These are phyloP conservation scores for Amanita rubescens DNA, from an alignment of 768 basidiomycete species.

Conservation along the genomic window DNA sequence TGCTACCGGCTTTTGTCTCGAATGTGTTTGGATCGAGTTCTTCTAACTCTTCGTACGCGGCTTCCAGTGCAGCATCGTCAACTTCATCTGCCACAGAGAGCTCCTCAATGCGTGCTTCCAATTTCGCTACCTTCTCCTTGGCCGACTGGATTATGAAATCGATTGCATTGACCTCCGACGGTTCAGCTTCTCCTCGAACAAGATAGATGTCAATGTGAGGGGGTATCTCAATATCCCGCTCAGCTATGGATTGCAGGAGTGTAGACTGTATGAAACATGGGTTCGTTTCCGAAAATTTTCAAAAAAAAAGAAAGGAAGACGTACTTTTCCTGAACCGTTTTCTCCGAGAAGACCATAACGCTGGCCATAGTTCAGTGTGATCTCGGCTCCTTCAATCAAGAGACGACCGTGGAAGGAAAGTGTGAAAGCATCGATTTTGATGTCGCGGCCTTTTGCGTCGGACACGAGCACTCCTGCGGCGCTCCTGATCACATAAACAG, in stretches of 20 bases:
- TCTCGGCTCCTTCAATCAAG: conserved; percentile 57
- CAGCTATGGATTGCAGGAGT: conserved; percentile 90
- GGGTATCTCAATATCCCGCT: conserved; percentile 93
- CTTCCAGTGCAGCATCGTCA: conserved; percentile 82
- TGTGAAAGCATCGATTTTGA: conserved; percentile 95
- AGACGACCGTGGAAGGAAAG: conserved; percentile 96
- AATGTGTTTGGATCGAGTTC: conserved; percentile 95
- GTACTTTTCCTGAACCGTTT: conserved; percentile 97
- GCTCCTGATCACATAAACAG: conserved; percentile 48
- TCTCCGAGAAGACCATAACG: conserved; percentile 94
- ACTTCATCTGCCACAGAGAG: conserved; percentile 84
- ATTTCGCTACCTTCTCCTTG: conserved; percentile 83
- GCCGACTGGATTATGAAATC: conserved; percentile 96
- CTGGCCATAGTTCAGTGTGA: conserved; percentile 84
- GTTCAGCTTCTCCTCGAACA: conserved; percentile 92
- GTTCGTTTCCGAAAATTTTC: conserved; percentile 3
- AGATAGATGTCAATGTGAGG: conserved; percentile 97
- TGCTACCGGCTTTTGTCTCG: conserved; percentile 91
- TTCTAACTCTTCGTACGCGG: conserved; percentile 92
- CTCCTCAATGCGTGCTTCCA: conserved; percentile 92
- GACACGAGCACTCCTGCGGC: conserved; percentile 90
- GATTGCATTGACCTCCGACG: conserved; percentile 90
- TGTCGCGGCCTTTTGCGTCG: conserved; percentile 87
- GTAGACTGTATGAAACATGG: conserved; percentile 57
- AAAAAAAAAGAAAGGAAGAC: conserved; percentile 11